Evolutionary conservation across 2,329 filamentous ascomycete species (phyloP), one percentile per base, ranked within the genome.

Genomic region (Penicillium digitatum): DNA sequence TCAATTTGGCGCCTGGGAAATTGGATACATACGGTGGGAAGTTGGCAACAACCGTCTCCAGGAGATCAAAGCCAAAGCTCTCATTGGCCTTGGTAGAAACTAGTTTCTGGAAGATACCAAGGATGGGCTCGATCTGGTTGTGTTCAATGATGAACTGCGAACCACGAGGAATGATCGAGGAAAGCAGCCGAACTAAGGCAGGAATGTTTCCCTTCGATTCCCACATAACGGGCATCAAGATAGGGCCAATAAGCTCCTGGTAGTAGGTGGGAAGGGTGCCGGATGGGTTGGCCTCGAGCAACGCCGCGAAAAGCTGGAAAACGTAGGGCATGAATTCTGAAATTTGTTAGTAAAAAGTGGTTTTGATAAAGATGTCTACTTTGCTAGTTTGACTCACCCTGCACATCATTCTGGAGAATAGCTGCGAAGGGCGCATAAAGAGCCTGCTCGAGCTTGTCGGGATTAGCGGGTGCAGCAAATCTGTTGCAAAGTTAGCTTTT

Each of bases 51-150:
- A 95, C 79, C 4, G 87, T 82, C 69, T 99, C 94, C 56, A 99
- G 79, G 44, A 99, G 81, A 69, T 99, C 94, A 67, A 97, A 96
- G 0, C 87, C 90, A 67, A 92, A 87, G 20, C 84, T 80, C 70
- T 99, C 94, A 46, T 92, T 92, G 57, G 87, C 86, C 75, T 94
- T 96, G 62, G 83, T 86, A 3, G 82, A 81, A 39, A 96, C 80
- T 11, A 99, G 82, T 67, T 90, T 92, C 72, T 97, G 93, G 80
- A 97, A 99, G 60, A 99, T 94, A 54, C 91, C 90, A n/a, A 99
- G 81, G 46, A 97, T 85, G 3, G 89, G 85, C 69, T 95, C 90
- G 38, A 96, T 74, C 72, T 96, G 90, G 64, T 92, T 88, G 67
- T 88, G 86, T 24, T 84, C 81, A 18, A 89, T 77, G 63, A 99